Base-by-base conservation (phyloP, 2,329 filamentous ascomycete species). In the Fusarium succisae region DNA sequence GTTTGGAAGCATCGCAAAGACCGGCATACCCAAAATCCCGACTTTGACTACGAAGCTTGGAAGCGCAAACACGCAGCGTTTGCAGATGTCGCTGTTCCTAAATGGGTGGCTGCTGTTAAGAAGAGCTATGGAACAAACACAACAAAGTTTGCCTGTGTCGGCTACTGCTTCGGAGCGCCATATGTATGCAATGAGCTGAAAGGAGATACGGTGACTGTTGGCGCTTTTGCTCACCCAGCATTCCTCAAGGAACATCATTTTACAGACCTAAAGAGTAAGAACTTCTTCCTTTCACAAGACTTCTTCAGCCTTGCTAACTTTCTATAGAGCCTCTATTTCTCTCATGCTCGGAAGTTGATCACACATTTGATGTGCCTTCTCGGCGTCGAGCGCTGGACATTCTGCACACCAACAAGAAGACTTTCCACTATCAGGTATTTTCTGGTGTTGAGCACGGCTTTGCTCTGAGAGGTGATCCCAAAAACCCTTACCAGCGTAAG, bases 171-270 rank as follows among this genome's bases (percentile, higher is more conserved):
- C 8, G 60, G 60, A 13, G 60, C 60, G 18, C 60, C 60, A 14
- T 63, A 59, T 18, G 60, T 63, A 7, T 63, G 60, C 6, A 58
- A 63, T 18, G 41, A 63, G 28, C 28, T 63, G 13, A 59, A 59
- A 10, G 53, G 43, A 15, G 43, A 63, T 17, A 59, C 39, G 5
- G 60, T 63, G 6, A 35, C 60, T 7, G 60, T 48, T 20, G 60
- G 60, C 6, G 60, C 60, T 26, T 63, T 63, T 39, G 60, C 60
- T 18, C 60, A 63, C 10, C 60, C 60, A 7, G 60, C 60, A 8
- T 63, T 63, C 20, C 53, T 63, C 26, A 59, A 63, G n/a, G 53
- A 63, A 48, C 60, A 59, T 39, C 60, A 63, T 9, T 63, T 63
- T 7, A 18, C 44, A 13, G 32, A 63, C 1, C 26, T 63, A 2